A percentile compares a stretch with the other conserved stretches of the same genome.
Evolutionary conservation across 2,329 filamentous ascomycete species (phyloP).

Genomic region (Claviceps sp.): DNA sequence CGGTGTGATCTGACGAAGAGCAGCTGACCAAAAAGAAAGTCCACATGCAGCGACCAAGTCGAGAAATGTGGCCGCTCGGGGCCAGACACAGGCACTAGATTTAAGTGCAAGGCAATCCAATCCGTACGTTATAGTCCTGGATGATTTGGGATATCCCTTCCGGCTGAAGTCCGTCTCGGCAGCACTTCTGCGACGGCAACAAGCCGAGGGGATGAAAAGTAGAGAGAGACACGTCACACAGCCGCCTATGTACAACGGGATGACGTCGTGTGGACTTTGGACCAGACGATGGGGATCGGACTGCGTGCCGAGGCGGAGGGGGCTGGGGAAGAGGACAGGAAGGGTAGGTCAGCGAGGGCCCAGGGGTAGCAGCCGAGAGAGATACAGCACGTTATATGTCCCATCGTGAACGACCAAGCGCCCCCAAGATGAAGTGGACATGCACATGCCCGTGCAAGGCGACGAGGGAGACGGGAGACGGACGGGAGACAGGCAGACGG

Average conservation of each 20-base stretch:
- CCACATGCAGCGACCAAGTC: slow-evolving; percentile 4
- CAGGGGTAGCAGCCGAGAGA: neutral
- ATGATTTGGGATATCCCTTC: neutral
- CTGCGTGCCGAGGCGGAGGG: neutral
- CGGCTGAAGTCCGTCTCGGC: neutral
- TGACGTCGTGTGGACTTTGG: neutral
- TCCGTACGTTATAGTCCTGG: slow-evolving; percentile 3
- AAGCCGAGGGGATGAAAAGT: neutral
- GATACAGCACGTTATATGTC: slow-evolving; percentile 5
- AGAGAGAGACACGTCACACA: neutral
- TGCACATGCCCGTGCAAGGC: neutral
- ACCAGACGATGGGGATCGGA: neutral
- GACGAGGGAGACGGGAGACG: neutral
- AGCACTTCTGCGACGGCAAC: neutral
- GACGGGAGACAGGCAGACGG: neutral
- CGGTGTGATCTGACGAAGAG: slow-evolving; percentile 6
- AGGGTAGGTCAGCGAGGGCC: too few species aligned
- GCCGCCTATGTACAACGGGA: neutral
- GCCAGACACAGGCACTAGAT: slow-evolving; percentile 4
- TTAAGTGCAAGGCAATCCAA: slow-evolving; percentile 4
- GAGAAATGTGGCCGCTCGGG: neutral
- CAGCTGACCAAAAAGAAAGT: slow-evolving; percentile 4
- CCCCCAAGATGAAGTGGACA: neutral
- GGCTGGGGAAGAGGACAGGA: neutral
- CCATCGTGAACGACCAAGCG: slow-evolving; percentile 3